phyloP scores from a whole-genome alignment of 805 yeast species.

The Schizosaccharomyces japonicus region DNA sequence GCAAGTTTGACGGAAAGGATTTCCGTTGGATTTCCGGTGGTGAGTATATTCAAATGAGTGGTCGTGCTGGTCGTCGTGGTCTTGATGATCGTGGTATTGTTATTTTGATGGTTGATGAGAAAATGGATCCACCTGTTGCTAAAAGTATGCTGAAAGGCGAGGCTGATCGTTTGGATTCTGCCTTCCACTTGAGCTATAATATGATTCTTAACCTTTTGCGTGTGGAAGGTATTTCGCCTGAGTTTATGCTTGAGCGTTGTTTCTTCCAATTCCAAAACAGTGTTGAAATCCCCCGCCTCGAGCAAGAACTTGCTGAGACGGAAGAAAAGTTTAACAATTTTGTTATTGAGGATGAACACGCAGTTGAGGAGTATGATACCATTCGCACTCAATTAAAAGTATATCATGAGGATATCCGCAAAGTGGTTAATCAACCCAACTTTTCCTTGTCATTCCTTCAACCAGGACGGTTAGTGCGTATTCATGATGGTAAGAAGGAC shows the following conservation, averaged over 20 bases:
- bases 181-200: constrained; percentile 90
- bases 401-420: constrained; percentile 54
- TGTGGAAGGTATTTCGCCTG: constrained; percentile 96
- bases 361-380: constrained; percentile 63
- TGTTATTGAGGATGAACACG: constrained; percentile 46
- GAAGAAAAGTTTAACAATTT: constrained; percentile 26
- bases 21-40: constrained; percentile 99
- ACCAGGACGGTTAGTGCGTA: constrained; percentile 53
- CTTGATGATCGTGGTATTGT: constrained; percentile 97
- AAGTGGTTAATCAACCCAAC: constrained; percentile 76
- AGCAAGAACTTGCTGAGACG: constrained; percentile 34
- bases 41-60: constrained; percentile 98
- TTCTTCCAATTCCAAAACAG: constrained; percentile 90
- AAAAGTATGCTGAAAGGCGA: constrained; percentile 99
- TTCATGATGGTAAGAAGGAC: constrained; percentile 20
- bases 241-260: constrained; percentile 82
- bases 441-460: constrained; percentile 63
- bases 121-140: constrained; percentile 98
- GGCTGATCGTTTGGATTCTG: constrained; percentile 91
- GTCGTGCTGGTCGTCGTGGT: constrained; percentile 99
- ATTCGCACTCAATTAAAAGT: constrained; percentile 42
- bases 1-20: constrained; percentile 95
- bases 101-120: constrained; percentile 96
- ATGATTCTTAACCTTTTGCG: constrained; percentile 90
- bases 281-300: constrained; percentile 68